Evolutionary conservation across 257 asterid species (phyloP).

Genomic region (Misopates orontium): DNA sequence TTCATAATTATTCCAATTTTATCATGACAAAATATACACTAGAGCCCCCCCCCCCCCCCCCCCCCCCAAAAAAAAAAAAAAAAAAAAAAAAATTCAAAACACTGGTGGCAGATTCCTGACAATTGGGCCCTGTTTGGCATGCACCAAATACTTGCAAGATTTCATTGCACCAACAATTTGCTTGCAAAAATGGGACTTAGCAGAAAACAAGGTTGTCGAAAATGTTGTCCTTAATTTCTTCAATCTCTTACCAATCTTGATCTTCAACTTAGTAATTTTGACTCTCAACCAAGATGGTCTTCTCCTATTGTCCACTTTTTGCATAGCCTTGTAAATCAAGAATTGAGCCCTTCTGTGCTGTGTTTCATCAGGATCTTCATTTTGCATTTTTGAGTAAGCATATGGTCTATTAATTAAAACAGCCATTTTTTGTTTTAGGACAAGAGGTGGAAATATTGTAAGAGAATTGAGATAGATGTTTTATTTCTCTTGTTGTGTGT

Average conservation of each 20-base stretch:
- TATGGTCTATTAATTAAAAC: conserved; percentile 26
- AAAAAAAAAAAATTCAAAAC: not conserved
- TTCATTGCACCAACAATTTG: conserved; percentile 37
- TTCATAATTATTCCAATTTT: no score
- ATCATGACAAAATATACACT: no score
- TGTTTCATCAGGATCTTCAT: conserved; percentile 52
- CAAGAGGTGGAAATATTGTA: no score
- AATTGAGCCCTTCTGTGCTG: conserved; percentile 53
- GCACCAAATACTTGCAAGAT: conserved; percentile 38
- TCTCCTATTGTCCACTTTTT: conserved; percentile 39
- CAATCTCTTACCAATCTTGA: conserved; percentile 52
- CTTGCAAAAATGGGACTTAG: conserved; percentile 34
- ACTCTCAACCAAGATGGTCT: conserved; percentile 49
- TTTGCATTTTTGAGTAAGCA: conserved; percentile 46
- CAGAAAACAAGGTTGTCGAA: conserved; percentile 23
- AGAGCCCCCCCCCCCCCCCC: no score
- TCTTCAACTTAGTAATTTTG: conserved; percentile 40
- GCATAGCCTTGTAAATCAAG: conserved; percentile 53
- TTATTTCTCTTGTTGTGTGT: not conserved
- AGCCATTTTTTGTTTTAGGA: conserved; percentile 24
- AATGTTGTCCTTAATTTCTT: conserved; percentile 43
- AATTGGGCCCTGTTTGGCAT: conserved; percentile 16
- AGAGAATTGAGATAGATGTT: not conserved
- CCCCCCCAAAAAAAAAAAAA: no score
- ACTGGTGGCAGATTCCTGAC: conserved; percentile 1